Evolutionary conservation across 768 basidiomycete genomes (phyloP).

Genomic region (Leccinum subgranulosum): DNA sequence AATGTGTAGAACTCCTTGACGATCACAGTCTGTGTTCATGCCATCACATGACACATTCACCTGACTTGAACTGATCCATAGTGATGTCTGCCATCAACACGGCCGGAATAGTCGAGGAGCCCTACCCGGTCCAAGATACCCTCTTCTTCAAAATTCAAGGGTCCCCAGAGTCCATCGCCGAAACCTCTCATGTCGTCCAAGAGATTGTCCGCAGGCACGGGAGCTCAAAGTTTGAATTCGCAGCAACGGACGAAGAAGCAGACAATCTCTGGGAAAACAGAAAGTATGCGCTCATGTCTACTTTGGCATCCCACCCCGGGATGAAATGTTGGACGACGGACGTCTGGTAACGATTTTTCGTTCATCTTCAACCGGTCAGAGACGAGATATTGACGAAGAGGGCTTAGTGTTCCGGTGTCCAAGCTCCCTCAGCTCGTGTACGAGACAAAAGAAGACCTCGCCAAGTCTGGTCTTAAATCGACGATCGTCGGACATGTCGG

Average conservation of each 20-base stretch:
- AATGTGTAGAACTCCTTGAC: slow-evolving; percentile 88
- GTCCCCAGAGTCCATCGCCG: slow-evolving; percentile 52
- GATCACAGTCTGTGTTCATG: slow-evolving; percentile 50
- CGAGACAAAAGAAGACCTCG: slow-evolving; percentile 79
- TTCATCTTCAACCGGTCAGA: not conserved
- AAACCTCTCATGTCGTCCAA: slow-evolving; percentile 57
- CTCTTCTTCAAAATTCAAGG: slow-evolving; percentile 95
- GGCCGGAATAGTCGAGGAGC: slow-evolving; percentile 55
- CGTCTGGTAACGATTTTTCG: slow-evolving; percentile 59
- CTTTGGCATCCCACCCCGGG: slow-evolving; percentile 61
- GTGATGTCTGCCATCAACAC: slow-evolving; percentile 78
- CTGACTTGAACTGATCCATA: slow-evolving; percentile 21
- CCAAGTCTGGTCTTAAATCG: slow-evolving; percentile 50
- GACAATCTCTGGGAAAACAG: slow-evolving; percentile 80
- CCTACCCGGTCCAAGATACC: slow-evolving; percentile 71
- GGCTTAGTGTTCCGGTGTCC: slow-evolving; percentile 62
- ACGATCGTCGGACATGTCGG: slow-evolving; percentile 83
- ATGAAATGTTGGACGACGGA: slow-evolving; percentile 82
- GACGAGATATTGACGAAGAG: not conserved
- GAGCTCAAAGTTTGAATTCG: slow-evolving; percentile 67
- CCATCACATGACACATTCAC: not conserved
- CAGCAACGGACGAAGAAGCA: slow-evolving; percentile 71
- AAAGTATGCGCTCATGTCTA: slow-evolving; percentile 78
- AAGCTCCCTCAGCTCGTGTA: slow-evolving; percentile 65
- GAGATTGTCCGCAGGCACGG: slow-evolving; percentile 65